Base-by-base conservation (phyloP, 1,284 basidiomycete genomes). In the Thecaphora thlaspeos region DNA sequence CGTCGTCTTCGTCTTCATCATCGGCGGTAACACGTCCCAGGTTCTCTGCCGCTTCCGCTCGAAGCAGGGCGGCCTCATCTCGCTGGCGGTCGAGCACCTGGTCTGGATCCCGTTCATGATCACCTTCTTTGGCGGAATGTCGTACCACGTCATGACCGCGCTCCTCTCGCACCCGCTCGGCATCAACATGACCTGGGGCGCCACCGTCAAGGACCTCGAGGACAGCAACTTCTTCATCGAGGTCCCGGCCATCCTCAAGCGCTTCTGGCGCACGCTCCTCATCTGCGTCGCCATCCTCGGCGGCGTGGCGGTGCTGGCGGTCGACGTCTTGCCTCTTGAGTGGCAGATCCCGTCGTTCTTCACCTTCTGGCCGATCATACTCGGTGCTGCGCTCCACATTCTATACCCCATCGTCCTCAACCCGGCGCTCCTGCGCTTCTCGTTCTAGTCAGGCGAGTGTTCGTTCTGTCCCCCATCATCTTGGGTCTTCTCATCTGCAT, bases 161-260 rank as follows among this genome's bases (percentile, higher is more conserved):
- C 80, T 91, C 19, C 81, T 89, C n/a, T 85, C 88, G 0, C 90
- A 92, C 75, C 57, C 89, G 49, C 85, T 90, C 77, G 88, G 88
- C 2, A 89, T 88, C 79, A 85, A 91, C 78, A 91, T 91, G 81
- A 84, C 83, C 11, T 90, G 88, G 88, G 84, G 55, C 9, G 53
- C 69, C 0, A 71, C 69, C 21, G 28, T 57, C 60, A 70, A 71
- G 59, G 63, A 67, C 23, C 32, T 70, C 28, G 59, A 61, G 21
- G 55, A 68, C 30, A 47, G 46, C 43, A 90, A 91, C 78, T 91
- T 91, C 81, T 91, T 89, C 84, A 84, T 87, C 47, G 90, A 92
- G 77, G 85, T 90, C 9, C 90, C 90, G 0, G 84, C 83, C 57
- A 91, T 91, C 75, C 80, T 68, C 36, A 54, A 55, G 41, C 32